Conservation (phyloP, 1,284 basidiomycete genomes). For the Serendipita sp. region DNA sequence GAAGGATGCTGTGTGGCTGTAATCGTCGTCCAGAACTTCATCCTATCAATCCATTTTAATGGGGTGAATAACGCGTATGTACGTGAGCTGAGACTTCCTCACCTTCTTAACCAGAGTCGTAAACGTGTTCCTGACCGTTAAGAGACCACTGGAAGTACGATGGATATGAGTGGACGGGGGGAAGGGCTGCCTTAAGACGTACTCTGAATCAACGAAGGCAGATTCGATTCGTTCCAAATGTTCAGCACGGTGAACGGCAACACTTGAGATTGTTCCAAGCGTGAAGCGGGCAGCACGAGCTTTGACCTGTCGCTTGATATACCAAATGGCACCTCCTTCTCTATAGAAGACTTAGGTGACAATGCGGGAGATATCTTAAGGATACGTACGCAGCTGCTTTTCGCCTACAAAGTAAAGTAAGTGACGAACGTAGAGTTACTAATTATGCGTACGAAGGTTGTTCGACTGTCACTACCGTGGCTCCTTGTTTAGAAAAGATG, state of each 20-base stretch:
- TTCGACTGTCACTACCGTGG: not conserved
- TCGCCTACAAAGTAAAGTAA: not conserved
- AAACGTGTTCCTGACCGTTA: not conserved
- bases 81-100: not conserved
- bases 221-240: not conserved
- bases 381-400: slow-evolving; percentile 1
- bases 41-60: not conserved
- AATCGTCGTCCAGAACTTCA: not conserved
- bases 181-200: not conserved
- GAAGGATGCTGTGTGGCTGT: not conserved
- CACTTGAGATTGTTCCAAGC: not conserved
- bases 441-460: not conserved
- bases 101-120: not conserved
- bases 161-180: not conserved
- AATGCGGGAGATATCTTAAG: not conserved
- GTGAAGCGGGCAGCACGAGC: not conserved
- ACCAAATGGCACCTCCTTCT: slow-evolving; percentile 5
- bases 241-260: not conserved
- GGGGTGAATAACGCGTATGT: not conserved
- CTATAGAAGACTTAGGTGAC: not conserved
- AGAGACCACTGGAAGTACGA: not conserved
- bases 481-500: not conserved
- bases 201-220: not conserved
- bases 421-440: not conserved
- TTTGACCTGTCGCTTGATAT: slow-evolving; percentile 2